Evolutionary conservation across 352 stramenopile species (phyloP).

Genomic region (Globisporangium spinosum): DNA sequence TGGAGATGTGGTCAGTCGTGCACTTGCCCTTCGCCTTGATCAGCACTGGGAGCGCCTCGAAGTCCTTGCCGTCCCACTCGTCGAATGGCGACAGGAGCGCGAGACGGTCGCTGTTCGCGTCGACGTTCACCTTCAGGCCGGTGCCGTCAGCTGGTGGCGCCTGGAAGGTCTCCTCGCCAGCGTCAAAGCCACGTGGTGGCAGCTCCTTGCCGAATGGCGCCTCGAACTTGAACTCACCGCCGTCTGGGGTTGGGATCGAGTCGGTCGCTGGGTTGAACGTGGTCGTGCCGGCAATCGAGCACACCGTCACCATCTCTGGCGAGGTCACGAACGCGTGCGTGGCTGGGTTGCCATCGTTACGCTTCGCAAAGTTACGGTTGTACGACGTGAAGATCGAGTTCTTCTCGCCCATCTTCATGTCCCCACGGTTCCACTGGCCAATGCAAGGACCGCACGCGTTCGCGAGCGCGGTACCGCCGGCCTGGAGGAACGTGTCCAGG

Average conservation of each 20-base stretch:
- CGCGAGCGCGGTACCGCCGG: slow-evolving; percentile 86
- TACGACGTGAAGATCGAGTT: slow-evolving; percentile 95
- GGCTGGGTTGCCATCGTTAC: slow-evolving; percentile 91
- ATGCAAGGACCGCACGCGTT: slow-evolving; percentile 94
- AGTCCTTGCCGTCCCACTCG: slow-evolving; percentile 87
- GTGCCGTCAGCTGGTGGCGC: slow-evolving; percentile 61
- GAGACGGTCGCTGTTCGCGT: slow-evolving; percentile 82
- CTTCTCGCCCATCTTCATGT: slow-evolving; percentile 84
- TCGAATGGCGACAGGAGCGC: slow-evolving; percentile 88
- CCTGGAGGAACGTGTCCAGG: slow-evolving; percentile 86
- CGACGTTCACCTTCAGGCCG: slow-evolving; percentile 76
- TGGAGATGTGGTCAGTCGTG: slow-evolving; percentile 94
- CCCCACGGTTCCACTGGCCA: slow-evolving; percentile 92
- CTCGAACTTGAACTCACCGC: slow-evolving; percentile 90
- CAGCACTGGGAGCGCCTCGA: slow-evolving; percentile 84
- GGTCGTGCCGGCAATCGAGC: slow-evolving; percentile 83
- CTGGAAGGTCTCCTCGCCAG: slow-evolving; percentile 92
- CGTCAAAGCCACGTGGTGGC: slow-evolving; percentile 86
- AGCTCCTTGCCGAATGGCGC: slow-evolving; percentile 91
- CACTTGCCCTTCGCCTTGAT: slow-evolving; percentile 96
- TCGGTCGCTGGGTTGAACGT: slow-evolving; percentile 91
- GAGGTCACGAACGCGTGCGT: slow-evolving; percentile 93
- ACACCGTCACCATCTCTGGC: slow-evolving; percentile 90
- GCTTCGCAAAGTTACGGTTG: slow-evolving; percentile 95
- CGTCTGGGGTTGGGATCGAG: slow-evolving; percentile 80